Evolutionary conservation across 805 yeast genomes (phyloP).

Genomic region (Nakazawaea populi): DNA sequence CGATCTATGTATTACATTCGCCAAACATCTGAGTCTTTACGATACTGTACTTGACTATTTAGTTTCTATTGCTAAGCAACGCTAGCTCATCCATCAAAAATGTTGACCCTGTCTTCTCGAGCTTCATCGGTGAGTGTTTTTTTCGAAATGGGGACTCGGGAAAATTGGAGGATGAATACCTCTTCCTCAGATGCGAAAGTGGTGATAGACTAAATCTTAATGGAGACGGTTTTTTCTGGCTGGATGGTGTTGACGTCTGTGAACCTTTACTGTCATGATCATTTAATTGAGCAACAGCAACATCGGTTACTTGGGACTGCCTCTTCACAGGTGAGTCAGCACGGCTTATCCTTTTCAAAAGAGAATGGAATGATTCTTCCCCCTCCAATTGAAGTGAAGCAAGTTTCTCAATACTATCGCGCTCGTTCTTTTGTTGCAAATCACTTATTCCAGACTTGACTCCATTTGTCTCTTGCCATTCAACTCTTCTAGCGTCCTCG

Average conservation of each 20-base stretch:
- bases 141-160: background rate
- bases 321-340: background rate
- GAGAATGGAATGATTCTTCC: background rate
- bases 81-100: conserved; percentile 1
- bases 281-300: too few species aligned
- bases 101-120: background rate
- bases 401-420: too few species aligned
- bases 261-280: too few species aligned
- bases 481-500: too few species aligned
- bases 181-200: background rate
- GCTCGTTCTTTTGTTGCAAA: too few species aligned
- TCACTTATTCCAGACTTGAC: too few species aligned
- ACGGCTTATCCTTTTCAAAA: conserved; percentile 2
- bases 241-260: background rate
- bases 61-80: background rate
- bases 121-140: background rate
- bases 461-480: too few species aligned
- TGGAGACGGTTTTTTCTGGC: background rate
- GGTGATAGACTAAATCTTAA: background rate
- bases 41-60: background rate
- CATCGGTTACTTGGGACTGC: background rate
- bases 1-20: background rate
- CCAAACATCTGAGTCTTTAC: background rate
- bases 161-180: background rate
- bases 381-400: too few species aligned